Conservation (phyloP, 805 yeast species). For the Wickerhamomyces hampshirensis region DNA sequence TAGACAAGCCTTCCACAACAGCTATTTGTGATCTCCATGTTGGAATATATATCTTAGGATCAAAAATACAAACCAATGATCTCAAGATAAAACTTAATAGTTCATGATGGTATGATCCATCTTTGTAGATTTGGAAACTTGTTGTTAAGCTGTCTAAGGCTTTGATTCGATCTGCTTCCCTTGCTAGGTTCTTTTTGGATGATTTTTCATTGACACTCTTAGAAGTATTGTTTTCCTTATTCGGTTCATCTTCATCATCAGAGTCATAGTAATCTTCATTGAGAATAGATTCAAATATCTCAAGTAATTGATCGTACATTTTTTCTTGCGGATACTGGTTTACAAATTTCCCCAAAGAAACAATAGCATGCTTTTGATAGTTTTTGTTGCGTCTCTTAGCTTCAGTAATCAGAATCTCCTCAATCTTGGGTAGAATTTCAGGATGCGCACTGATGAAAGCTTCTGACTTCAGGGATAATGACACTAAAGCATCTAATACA, state of each 20-base stretch:
- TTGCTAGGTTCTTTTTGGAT: constrained; percentile 36
- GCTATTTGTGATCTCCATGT: constrained; percentile 62
- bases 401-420: constrained; percentile 49
- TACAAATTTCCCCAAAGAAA: constrained; percentile 47
- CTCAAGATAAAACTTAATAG: constrained; percentile 28
- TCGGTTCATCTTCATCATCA: constrained; percentile 36
- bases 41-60: constrained; percentile 24
- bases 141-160: constrained; percentile 33
- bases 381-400: constrained; percentile 59
- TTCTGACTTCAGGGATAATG: constrained; percentile 45
- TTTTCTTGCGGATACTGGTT: constrained; percentile 29
- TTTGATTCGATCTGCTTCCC: constrained; percentile 43
- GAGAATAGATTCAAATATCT: constrained; percentile 28
- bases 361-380: constrained; percentile 56
- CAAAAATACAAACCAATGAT: constrained; percentile 25
- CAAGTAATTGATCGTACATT: constrained; percentile 31
- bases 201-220: constrained; percentile 32
- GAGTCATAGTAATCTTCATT: constrained; percentile 36
- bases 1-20: constrained; percentile 36
- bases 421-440: constrained; percentile 33
- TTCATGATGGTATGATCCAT: constrained; percentile 15
- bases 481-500: constrained; percentile 64
- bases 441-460: constrained; percentile 27
- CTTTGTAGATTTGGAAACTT: constrained; percentile 25
- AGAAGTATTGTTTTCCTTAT: constrained; percentile 18